These are phyloP conservation scores for Orbilia javanica DNA, from an alignment of 2,329 filamentous ascomycete genomes.

Conservation along the genomic window DNA sequence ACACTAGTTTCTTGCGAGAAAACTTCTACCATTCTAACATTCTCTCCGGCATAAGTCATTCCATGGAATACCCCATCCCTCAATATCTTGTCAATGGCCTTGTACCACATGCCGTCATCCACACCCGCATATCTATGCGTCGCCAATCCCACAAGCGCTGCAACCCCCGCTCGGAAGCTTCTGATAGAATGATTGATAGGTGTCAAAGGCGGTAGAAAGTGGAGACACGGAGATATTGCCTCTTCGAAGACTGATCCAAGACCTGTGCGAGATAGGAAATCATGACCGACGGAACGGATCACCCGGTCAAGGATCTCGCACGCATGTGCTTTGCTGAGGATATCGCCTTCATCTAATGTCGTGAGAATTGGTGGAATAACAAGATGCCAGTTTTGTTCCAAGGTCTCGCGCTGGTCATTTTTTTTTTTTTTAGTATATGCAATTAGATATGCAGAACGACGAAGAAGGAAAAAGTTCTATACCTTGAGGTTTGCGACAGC, in stretches of 20 bases:
- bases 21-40: conserved; percentile 53
- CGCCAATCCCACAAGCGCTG: conserved; percentile 47
- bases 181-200: conserved; percentile 49
- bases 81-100: conserved; percentile 58
- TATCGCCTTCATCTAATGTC: conserved; percentile 53
- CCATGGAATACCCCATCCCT: conserved; percentile 59
- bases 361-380: conserved; percentile 60
- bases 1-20: conserved; percentile 39
- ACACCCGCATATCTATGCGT: conserved; percentile 21
- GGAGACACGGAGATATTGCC: conserved; percentile 58
- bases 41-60: conserved; percentile 60
- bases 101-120: conserved; percentile 33
- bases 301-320: conserved; percentile 38
- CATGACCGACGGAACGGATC: conserved; percentile 29
- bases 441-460: neutral
- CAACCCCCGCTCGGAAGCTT: conserved; percentile 55
- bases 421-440: neutral
- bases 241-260: conserved; percentile 60
- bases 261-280: conserved; percentile 59
- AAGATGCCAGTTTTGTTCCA: conserved; percentile 59
- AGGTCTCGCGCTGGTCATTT: conserved; percentile 15
- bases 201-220: conserved; percentile 61
- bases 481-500: conserved; percentile 30
- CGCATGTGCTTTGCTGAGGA: conserved; percentile 47
- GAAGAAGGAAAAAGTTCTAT: neutral